Base-by-base conservation (phyloP, 805 yeast species). In the Jamesozyma rosinii region DNA sequence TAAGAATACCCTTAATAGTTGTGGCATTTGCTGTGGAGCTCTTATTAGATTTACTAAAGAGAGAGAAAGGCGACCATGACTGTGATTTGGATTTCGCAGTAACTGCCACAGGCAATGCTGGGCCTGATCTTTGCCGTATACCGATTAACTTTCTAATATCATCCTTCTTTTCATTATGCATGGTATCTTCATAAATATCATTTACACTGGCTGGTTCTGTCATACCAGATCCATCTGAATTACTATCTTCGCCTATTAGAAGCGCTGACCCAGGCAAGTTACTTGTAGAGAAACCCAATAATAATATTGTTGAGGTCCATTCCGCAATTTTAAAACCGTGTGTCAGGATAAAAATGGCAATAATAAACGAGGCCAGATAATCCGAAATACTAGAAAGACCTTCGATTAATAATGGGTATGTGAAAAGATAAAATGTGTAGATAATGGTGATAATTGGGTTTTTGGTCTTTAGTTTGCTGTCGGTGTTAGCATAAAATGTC, bases 1-100 rank as follows among this genome's bases (percentile, higher is more conserved):
- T 60, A 4, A 83, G 69, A 4, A 64, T 54, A 0, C 64, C 45
- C 45, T 66, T 67, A 10, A 73, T 44, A 17, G 43, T 35, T 8
- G 51, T 42, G 8, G 62, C 52, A 30, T 55, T 50, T 31, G 44
- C 29, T 6, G 39, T 35, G 21, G 27, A 38, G n/a, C 30, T 22
- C 13, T 21, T 17, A 11, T 37, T 34, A 20, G 27, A 15, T n/a
- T 32, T 32, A 9, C 17, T n/a, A 32, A 32, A 32, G 8, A 32
- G n/a, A 15, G 35, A 30, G 9, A 30, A 13, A 30, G n/a, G 17
- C n/a, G 33, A 30, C n/a, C 6, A 11, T 11, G n/a, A n/a, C 9
- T 4, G 15, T n/a, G 15, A 20, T 9, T 15, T 32, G 4, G 18
- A 11, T n/a, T 18, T 33, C 34, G 19, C 19, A 18, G 31, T 26